Evolutionary conservation across 225 moss, liverwort and hornwort species (phyloP), one percentile per base, ranked within the genome.

Genomic region (Polytrichum formosum): DNA sequence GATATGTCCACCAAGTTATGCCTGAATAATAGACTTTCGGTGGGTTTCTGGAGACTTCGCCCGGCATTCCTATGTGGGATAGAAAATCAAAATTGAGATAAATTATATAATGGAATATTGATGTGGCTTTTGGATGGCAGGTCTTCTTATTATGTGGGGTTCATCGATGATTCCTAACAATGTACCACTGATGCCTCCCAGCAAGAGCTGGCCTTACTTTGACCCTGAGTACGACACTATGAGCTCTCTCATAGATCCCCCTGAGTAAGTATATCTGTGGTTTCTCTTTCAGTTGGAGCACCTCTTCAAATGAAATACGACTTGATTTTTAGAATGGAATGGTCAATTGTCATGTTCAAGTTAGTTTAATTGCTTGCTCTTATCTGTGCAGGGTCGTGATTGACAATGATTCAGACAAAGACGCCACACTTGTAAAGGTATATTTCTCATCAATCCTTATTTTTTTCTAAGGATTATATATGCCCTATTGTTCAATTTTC

Each of bases 181-280:
- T 74, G 81, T 78, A 68, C 76, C 81, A 58, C 10, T 74, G 37
- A 82, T 85, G 81, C 54, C 68, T 23, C 65, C 72, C 1, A 72
- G 67, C 31, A 85, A 77, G 75, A 80, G 79, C 27, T 85, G 85
- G 85, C 85, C 82, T 58, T 85, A 85, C 22, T 86, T 86, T 55
- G 85, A 86, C 72, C 85, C 82, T 7, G 85, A 86, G 67, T 86
- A 86, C 65, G 85, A 86, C 65, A 82, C 79, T 22, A 82, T 86
- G 79, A 86, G 82, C 77, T 67, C 85, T 61, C 53, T 86, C 75
- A 60, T 86, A 63, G 85, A 86, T 61, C 85, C 85, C 64, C 85
- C 85, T 21, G 79, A 77, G 85, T 86, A 73, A 70, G 79, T 55
- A 26, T 46, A 46, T 16, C 13, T 37, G 37, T 16, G 46, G 46